Evolutionary conservation across 163 green algal species (phyloP), one percentile per base, ranked within the genome.

Genomic region (Chloroidium sp.): DNA sequence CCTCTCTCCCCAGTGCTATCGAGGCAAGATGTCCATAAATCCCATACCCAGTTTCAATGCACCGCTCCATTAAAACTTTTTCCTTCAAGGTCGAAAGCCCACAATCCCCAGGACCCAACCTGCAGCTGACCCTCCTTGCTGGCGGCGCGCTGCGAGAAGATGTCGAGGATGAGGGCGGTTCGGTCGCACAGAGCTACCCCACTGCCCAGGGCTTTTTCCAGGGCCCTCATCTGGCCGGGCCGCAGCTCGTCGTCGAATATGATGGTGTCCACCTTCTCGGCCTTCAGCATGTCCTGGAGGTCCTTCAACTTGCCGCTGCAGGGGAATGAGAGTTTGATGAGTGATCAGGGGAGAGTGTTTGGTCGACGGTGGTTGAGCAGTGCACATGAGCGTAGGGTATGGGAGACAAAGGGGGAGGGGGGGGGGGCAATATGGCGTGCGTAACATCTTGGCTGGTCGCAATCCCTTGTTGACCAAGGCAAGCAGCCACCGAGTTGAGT

Each of bases 101-200:
- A 67, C 64, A 80, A 80, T 57, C 62, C 13, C 59, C 10, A 74
- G 78, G 3, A 0, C 87, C 36, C 1, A 77, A 96, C 94, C 92
- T 98, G 95, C 83, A 99, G 90, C 85, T 95, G 92, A 12, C 95
- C 96, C 88, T 99, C 96, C 62, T 89, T 89, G 0, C 94, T 98
- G n/a, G 86, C 86, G 59, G 96, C 96, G 4, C 96, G 85, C 85
- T 98, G 95, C 1, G 76, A 91, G 88, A 99, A 99, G 83, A 99
- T 98, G 88, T 99, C 96, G 60, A 99, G 85, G 82, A 98, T 98
- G 74, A 99, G 91, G 0, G 94, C 93, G 10, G 96, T 99, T 62
- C 96, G 89, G 89, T 99, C 96, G 80, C 91, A 95, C 61, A 98
- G 86, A 1, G 87, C 86, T 60, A 94, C 85, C 0, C 81, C 64